These are phyloP conservation scores for Camelina sativa DNA, from an alignment of 345 rosid species.

Conservation along the genomic window DNA sequence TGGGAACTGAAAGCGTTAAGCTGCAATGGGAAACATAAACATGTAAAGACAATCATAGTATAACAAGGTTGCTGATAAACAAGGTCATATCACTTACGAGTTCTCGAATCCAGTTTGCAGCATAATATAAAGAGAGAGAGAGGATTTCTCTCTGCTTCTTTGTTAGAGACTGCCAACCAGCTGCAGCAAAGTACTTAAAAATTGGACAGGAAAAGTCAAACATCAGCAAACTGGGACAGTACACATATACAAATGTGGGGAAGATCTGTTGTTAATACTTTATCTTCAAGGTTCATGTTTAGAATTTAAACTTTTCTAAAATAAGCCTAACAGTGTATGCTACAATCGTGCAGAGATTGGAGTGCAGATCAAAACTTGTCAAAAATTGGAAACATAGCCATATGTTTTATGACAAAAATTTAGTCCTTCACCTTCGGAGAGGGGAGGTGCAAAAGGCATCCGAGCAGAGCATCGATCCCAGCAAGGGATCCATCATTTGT, in stretches of 20 bases:
- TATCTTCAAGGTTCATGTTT: constrained; percentile 14
- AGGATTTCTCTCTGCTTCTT: constrained; percentile 69
- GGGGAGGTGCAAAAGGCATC: constrained; percentile 89
- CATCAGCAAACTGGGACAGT: constrained; percentile 40
- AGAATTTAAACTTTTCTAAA: constrained; percentile 9
- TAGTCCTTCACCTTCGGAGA: constrained; percentile 60
- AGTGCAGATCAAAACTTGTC: constrained; percentile 14
- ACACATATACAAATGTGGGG: neutral
- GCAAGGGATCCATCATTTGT: constrained; percentile 83
- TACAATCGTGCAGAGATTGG: constrained; percentile 17
- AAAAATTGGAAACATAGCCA: constrained; percentile 15
- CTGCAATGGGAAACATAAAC: constrained; percentile 48
- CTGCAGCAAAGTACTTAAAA: constrained; percentile 59
- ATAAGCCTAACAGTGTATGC: neutral
- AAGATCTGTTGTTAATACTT: neutral
- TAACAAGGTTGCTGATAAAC: constrained; percentile 9
- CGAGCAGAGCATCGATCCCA: constrained; percentile 87
- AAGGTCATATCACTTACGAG: constrained; percentile 53
- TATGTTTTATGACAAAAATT: neutral
- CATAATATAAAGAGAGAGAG: constrained; percentile 70
- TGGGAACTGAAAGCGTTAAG: constrained; percentile 85
- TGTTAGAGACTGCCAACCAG: constrained; percentile 62
- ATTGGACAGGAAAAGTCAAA: constrained; percentile 43
- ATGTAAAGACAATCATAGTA: constrained; percentile 25
- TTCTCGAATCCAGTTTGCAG: constrained; percentile 83